Base-by-base conservation (phyloP, 2,329 filamentous ascomycete species). In the Ophiostoma sp. region DNA sequence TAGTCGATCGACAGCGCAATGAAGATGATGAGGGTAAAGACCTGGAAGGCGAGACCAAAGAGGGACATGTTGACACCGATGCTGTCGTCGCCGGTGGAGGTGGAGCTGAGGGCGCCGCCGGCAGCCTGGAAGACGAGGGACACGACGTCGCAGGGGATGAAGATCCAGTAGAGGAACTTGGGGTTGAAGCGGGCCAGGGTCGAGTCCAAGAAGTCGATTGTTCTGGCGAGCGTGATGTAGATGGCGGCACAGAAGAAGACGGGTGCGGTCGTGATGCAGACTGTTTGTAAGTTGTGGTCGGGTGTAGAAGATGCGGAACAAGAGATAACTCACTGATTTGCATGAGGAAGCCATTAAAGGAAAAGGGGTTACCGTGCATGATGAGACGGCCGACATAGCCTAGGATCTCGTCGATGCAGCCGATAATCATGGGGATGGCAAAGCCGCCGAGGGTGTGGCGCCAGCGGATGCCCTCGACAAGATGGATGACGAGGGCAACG, bases 221-320 rank as follows among this genome's bases (percentile, higher is more conserved):
- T 70, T n/a, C 69, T 63, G 2, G 72, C 65, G 4, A 89, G 80
- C 42, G 85, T 88, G 67, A 90, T 82, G 75, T 90, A 91, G 74
- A 90, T 86, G 69, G 85, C 86, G 0, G 87, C 88, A 41, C 85
- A 81, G 73, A 84, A 81, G 75, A 85, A 87, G 67, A 85, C 83
- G 9, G 83, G 83, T 0, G 78, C 81, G 62, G 83, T 82, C 72
- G 82, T 85, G 66, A 90, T 79, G 76, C 85, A 87, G 70, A 84
- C 82, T 85, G 65, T 14, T 11, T 11, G 60, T 66, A 36, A 66
- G 63, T 1, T 1, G 27, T n/a, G 40, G 5, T 2, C 62, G 18
- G 8, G n/a, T 3, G 42, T 11, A 16, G 45, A 8, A n/a, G 45
- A 42, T 4, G 12, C 11, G n/a, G 11, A 2, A n/a, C 2, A n/a